Evolutionary conservation across 305 asterid genomes (phyloP), one percentile per base, ranked within the genome.

Genomic region (Euphrasia arctica): DNA sequence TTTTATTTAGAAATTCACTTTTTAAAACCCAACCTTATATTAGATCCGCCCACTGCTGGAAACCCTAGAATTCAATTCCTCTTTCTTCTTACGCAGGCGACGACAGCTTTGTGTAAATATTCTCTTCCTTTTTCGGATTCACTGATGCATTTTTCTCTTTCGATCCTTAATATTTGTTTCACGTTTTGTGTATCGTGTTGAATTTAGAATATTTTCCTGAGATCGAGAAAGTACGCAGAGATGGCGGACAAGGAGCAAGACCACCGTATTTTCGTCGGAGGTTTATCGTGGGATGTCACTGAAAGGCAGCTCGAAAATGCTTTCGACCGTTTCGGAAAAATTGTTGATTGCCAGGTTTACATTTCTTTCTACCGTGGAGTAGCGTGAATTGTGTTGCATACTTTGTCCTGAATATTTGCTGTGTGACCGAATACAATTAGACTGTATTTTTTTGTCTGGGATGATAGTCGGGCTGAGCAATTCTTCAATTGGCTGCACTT

Each of bases 221-320:
- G 56, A 59, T 27, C 9, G 58, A 57, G 42, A 25, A 59, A 54
- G 0, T 47, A 22, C 55, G 41, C 60, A 65, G 68, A 65, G 67
- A 91, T 92, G 97, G 87, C 87, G 54, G 93, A 83, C 66, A 91
- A 83, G 75, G 98, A 83, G 6, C 86, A 77, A 11, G 97, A 91
- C 5, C 55, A 87, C 73, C 91, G 98, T 52, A 82, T 91, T 64
- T 91, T 91, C 72, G 87, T 91, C 1, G 98, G 98, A 61, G 98
- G 98, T 2, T 81, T 91, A 65, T 81, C 96, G 15, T 81, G 86
- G 87, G 88, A 91, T 47, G 83, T 91, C 41, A 83, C 91, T 3
- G 97, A 89, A 66, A 93, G 93, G 65, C 97, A 89, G 89, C 98
- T 92, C 5, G 93, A 92, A 72, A 81, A 69, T 52, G 87, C 96